Percentiles rank a stretch among this genome's conserved stretches.
These are phyloP conservation scores for Boletus bicolor DNA, from an alignment of 768 basidiomycete species.

Conservation along the genomic window DNA sequence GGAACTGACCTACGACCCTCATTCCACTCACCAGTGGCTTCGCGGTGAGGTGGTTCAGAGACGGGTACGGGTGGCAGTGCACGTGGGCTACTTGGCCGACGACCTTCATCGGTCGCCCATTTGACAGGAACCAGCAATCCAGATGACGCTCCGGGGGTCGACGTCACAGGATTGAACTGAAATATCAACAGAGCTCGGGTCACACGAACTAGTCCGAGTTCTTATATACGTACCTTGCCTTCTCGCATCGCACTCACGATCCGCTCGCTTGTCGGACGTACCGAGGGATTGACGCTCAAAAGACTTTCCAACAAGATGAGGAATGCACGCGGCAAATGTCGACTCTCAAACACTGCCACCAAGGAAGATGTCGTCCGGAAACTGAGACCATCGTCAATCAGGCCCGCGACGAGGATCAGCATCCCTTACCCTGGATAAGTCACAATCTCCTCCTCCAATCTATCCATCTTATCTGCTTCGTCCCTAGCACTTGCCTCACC, in stretches of 20 bases:
- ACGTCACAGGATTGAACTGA: conserved; percentile 29
- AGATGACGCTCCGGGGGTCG: conserved; percentile 3
- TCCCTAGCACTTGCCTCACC: conserved; percentile 50
- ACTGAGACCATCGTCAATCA: conserved; percentile 29
- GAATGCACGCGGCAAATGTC: conserved; percentile 70
- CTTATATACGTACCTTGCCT: conserved; percentile 57
- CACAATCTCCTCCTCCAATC: conserved; percentile 69
- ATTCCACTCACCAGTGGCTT: conserved; percentile 1
- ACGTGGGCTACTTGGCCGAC: conserved; percentile 6
- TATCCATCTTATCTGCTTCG: conserved; percentile 62
- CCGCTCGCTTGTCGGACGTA: conserved; percentile 71
- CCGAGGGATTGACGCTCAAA: conserved; percentile 54
- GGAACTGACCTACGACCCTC: not conserved
- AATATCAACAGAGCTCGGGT: conserved; percentile 1
- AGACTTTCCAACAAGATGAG: conserved; percentile 72
- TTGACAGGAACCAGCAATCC: conserved; percentile 25
- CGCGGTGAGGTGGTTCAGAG: conserved; percentile 1
- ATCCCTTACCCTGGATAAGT: conserved; percentile 65
- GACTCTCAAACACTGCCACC: conserved; percentile 56
- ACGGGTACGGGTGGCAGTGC: conserved; percentile 18
- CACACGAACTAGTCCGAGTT: not conserved
- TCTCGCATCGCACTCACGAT: conserved; percentile 67
- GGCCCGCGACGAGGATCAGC: not conserved
- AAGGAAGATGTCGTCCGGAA: conserved; percentile 52
- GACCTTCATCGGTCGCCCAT: conserved; percentile 10